Evolutionary conservation across 441 rosid species (phyloP), one percentile per base, ranked within the genome.

Genomic region (Adansonia gregorii): DNA sequence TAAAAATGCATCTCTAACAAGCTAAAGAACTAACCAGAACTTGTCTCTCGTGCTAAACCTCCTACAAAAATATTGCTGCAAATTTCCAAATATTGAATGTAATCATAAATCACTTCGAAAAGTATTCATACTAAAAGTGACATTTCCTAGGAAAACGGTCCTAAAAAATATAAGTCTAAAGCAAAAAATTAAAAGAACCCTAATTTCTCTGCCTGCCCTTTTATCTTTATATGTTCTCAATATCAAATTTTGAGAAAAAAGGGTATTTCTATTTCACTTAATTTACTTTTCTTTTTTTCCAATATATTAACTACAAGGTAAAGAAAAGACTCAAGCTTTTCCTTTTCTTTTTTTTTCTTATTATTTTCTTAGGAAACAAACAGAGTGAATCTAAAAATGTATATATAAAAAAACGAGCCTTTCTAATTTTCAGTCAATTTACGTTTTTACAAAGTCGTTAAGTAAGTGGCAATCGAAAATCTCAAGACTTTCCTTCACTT

Each of bases 41-140:
- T 90, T 72, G 98, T 94, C 89, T 93, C 98, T 75, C 96, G 90
- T 49, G 98, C 94, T 88, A 94, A 88, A 90, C 98, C 98, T 83
- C 98, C 98, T 78, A 94, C 89, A 85, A 94, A 94, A 71, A 94
- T 91, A 85, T 94, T 94, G 81, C 98, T 94, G 94, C 92, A 88
- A 87, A 86, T 79, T 87, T 82, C 86, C 72, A 78, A 79, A 85
- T 64, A 66, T 77, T 72, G 54, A 39, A 65, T 55, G 35, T 20
- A 46, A 48, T 54, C 64, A 72, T 71, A 45, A 67, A 67, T 43
- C 71, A 67, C 52, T 67, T 67, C 72, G 2, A 10, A 10, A 45
- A 67, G 72, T 67, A 67, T 67, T 45, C 31, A 67, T 10, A 45
- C 72, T 45, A 45, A 43, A 67, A 49, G 6, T 67, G 54, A 67